Percentiles rank a stretch among this genome's conserved stretches.
Conservation (phyloP, 306 rosid species). For the Casuarina glauca region DNA sequence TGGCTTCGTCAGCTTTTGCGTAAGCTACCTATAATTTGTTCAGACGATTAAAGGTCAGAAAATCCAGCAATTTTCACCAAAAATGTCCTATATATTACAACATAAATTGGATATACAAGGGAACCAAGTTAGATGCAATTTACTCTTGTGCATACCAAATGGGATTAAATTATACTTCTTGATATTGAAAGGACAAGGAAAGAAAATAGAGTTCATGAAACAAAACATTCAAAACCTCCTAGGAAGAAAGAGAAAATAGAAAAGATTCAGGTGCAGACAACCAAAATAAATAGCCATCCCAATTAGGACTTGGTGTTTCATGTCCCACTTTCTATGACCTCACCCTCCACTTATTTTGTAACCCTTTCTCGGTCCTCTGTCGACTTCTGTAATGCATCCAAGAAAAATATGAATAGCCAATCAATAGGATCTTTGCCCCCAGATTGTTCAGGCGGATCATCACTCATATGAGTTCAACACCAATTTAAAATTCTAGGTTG, state of each 20-base stretch:
- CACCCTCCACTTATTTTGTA: not conserved
- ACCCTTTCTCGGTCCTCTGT: not conserved
- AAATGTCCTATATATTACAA: not conserved
- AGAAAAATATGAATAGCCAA: not conserved
- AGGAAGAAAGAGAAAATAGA: not conserved
- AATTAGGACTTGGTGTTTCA: not conserved
- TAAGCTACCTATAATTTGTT: conserved; percentile 63
- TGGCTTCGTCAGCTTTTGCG: conserved; percentile 85
- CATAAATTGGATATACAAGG: not conserved
- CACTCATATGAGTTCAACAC: not conserved
- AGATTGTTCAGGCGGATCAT: not conserved
- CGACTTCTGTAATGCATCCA: not conserved
- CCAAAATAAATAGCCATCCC: not conserved
- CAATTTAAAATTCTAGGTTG: not conserved
- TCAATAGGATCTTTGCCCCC: not conserved
- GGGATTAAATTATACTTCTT: not conserved
- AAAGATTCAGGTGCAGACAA: not conserved
- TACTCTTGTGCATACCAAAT: not conserved
- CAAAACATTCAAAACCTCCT: not conserved
- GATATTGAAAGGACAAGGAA: conserved; percentile 6
- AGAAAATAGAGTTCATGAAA: not conserved
- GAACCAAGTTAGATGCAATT: not conserved
- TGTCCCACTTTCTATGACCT: not conserved
- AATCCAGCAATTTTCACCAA: not conserved
- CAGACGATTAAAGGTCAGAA: conserved; percentile 7